phyloP scores from a whole-genome alignment of 1,139 yeast genomes.

The Yamadazyma dushanensis region DNA sequence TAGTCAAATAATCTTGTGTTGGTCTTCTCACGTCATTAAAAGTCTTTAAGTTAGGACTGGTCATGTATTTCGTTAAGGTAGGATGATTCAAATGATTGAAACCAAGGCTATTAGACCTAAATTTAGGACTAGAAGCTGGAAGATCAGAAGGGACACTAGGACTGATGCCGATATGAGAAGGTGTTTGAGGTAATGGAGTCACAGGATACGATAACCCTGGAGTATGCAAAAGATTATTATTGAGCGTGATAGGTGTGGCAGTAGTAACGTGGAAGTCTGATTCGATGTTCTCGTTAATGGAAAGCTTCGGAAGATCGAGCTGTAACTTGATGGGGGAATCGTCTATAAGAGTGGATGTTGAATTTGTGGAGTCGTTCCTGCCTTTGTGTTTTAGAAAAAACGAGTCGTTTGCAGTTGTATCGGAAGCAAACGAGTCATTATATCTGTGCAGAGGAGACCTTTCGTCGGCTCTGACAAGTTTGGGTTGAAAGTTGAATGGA shows the following conservation, averaged over 20 bases:
- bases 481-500: neutral
- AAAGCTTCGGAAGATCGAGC: conserved; percentile 14
- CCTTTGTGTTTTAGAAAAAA: conserved; percentile 13
- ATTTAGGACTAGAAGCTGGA: conserved; percentile 6
- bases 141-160: neutral
- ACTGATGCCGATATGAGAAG: neutral
- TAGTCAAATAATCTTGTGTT: conserved; percentile 11
- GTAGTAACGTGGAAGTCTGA: conserved; percentile 4
- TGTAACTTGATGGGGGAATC: conserved; percentile 16
- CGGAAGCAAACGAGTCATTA: conserved; percentile 23
- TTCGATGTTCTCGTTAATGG: conserved; percentile 18
- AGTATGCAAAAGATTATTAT: neutral
- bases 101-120: conserved; percentile 15
- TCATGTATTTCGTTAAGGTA: conserved; percentile 9
- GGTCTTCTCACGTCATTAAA: conserved; percentile 10
- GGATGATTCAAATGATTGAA: conserved; percentile 13
- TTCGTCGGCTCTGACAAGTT: neutral
- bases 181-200: conserved; percentile 1
- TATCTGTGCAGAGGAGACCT: neutral
- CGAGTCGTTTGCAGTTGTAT: conserved; percentile 21
- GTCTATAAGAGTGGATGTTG: conserved; percentile 29
- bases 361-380: conserved; percentile 16
- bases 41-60: conserved; percentile 16
- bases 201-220: neutral
- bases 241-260: conserved; percentile 1